phyloP scores from a whole-genome alignment of 179 eudicot genomes.

The Amaranthus tricolor region DNA sequence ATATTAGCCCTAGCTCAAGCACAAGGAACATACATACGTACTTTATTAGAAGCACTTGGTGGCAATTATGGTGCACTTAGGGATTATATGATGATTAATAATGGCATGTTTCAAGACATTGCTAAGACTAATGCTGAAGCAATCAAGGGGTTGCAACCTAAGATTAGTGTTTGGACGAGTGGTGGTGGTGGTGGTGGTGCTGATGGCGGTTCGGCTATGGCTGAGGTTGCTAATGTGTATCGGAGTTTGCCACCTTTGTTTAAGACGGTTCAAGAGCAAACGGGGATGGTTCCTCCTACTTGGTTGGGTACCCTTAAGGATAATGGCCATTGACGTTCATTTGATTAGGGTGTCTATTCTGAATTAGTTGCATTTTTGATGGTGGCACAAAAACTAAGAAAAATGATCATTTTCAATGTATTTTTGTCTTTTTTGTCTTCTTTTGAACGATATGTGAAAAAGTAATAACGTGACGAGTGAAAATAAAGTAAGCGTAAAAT shows the following conservation, averaged over 20 bases:
- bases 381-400: too few species aligned
- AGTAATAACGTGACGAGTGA: too few species aligned
- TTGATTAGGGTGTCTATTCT: neutral
- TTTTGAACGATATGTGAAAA: too few species aligned
- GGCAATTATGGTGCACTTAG: conserved; percentile 36
- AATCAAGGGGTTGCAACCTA: conserved; percentile 35
- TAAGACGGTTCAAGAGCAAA: conserved; percentile 40
- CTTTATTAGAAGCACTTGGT: conserved; percentile 31
- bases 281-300: conserved; percentile 41
- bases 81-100: conserved; percentile 46
- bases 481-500: too few species aligned
- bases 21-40: conserved; percentile 33
- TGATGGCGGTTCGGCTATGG: conserved; percentile 24
- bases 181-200: conserved; percentile 23
- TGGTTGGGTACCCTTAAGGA: conserved; percentile 29
- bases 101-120: conserved; percentile 38
- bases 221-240: conserved; percentile 35
- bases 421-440: too few species aligned
- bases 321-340: neutral
- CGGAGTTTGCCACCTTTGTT: conserved; percentile 35
- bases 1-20: conserved; percentile 35
- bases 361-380: too few species aligned
- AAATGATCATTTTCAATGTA: too few species aligned
- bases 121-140: conserved; percentile 37
- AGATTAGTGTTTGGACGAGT: conserved; percentile 37